These are phyloP conservation scores for Haberlea rhodopensis DNA, from an alignment of 257 asterid species.

Conservation along the genomic window DNA sequence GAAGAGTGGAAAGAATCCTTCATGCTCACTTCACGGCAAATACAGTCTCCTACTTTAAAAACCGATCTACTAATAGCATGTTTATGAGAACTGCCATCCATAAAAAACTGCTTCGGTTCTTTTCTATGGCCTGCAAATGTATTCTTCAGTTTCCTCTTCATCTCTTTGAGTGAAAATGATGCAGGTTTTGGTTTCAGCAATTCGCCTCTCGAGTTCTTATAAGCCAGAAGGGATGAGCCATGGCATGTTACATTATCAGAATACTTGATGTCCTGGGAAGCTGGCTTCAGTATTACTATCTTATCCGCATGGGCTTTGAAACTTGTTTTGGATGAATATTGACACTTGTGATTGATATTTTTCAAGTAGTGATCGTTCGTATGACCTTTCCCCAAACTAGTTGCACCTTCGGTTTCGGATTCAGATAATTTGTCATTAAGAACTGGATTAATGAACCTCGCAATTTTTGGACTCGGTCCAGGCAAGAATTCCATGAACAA, in stretches of 20 bases:
- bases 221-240: constrained; percentile 50
- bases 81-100: constrained; percentile 3
- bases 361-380: constrained; percentile 12
- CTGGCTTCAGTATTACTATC: constrained; percentile 63
- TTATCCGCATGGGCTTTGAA: constrained; percentile 23
- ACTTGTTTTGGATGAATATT: constrained; percentile 24
- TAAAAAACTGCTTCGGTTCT: constrained; percentile 11
- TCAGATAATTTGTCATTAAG: constrained; percentile 22
- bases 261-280: constrained; percentile 25
- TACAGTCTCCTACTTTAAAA: constrained; percentile 13
- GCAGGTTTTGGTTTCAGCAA: constrained; percentile 30
- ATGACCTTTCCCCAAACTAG: constrained; percentile 13
- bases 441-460: constrained; percentile 18
- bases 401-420: not conserved
- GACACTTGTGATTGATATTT: constrained; percentile 24
- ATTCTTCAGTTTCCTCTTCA: constrained; percentile 56
- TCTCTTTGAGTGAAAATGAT: constrained; percentile 52
- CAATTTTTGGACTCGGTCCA: constrained; percentile 34
- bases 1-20: constrained; percentile 23
- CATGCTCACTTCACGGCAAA: constrained; percentile 24
- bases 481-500: constrained; percentile 42
- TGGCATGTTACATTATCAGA: constrained; percentile 37
- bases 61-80: constrained; percentile 3
- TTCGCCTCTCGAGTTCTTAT: constrained; percentile 22
- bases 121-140: constrained; percentile 43